phyloP scores from a whole-genome alignment of 2,329 filamentous ascomycete species.

The Aspergillus ustus region DNA sequence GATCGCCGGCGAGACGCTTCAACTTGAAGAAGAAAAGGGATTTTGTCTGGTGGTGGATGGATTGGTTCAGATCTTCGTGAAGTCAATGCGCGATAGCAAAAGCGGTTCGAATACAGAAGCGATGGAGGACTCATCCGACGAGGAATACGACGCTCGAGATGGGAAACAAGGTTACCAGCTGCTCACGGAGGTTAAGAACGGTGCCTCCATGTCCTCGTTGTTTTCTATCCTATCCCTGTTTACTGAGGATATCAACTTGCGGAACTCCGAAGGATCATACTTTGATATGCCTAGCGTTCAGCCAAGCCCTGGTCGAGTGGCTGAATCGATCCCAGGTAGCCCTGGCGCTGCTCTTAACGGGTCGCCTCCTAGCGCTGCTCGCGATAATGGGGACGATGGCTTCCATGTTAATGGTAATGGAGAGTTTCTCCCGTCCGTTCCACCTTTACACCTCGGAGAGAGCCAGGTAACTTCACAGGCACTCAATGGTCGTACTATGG shows the following conservation, averaged over 20 bases:
- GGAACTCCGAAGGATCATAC: slow-evolving; percentile 63
- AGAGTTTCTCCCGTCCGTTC: slow-evolving; percentile 63
- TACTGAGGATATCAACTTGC: slow-evolving; percentile 88
- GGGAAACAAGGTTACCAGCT: slow-evolving; percentile 88
- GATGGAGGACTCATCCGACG: slow-evolving; percentile 61
- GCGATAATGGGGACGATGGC: slow-evolving; percentile 26
- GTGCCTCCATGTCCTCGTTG: slow-evolving; percentile 95
- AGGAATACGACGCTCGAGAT: slow-evolving; percentile 67
- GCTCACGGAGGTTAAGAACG: slow-evolving; percentile 95
- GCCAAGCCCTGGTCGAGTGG: slow-evolving; percentile 35
- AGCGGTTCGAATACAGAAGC: slow-evolving; percentile 45
- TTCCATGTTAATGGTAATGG: slow-evolving; percentile 31
- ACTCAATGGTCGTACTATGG: slow-evolving; percentile 32
- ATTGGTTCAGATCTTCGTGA: slow-evolving; percentile 96
- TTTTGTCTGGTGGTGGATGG: slow-evolving; percentile 98
- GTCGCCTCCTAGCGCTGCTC: slow-evolving; percentile 29
- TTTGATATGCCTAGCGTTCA: slow-evolving; percentile 41
- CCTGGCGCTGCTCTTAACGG: slow-evolving; percentile 37
- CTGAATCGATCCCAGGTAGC: slow-evolving; percentile 46
- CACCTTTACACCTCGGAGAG: slow-evolving; percentile 73
- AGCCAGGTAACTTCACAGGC: slow-evolving; percentile 28
- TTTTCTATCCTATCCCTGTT: slow-evolving; percentile 98
- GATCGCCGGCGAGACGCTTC: slow-evolving; percentile 91
- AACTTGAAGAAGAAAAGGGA: slow-evolving; percentile 95
- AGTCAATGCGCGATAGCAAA: slow-evolving; percentile 67